phyloP scores from a whole-genome alignment of 371 early-diverging fungal species.

The Mucor plumbeus region DNA sequence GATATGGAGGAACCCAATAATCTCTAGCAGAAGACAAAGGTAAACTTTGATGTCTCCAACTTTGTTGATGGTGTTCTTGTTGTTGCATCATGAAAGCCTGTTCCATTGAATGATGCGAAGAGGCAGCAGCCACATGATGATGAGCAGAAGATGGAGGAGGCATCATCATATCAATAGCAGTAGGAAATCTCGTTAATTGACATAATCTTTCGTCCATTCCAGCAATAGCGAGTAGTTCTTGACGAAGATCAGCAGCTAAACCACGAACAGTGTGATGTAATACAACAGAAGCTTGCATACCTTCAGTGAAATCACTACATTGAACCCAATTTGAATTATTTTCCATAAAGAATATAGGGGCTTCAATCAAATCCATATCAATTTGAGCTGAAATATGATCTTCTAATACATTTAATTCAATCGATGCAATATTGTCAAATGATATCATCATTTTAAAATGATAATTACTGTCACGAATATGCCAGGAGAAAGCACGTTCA shows the following conservation, averaged over 20 bases:
- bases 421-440: constrained; percentile 40
- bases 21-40: constrained; percentile 28
- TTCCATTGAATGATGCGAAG: constrained; percentile 16
- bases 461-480: constrained; percentile 67
- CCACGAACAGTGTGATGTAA: constrained; percentile 70
- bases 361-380: constrained; percentile 61
- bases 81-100: constrained; percentile 22
- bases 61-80: constrained; percentile 13
- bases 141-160: constrained; percentile 9
- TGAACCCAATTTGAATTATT: constrained; percentile 57
- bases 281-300: constrained; percentile 71
- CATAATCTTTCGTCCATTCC: constrained; percentile 40
- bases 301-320: constrained; percentile 83
- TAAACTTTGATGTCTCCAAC: constrained; percentile 49
- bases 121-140: not conserved
- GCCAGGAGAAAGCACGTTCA: constrained; percentile 71
- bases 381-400: constrained; percentile 60
- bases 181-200: constrained; percentile 42
- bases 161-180: constrained; percentile 11
- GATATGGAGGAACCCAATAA: constrained; percentile 21
- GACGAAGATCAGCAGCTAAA: constrained; percentile 54
- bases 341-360: constrained; percentile 73
- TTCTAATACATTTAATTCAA: constrained; percentile 35
- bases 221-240: constrained; percentile 49
- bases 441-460: constrained; percentile 76